Evolutionary conservation across 1,284 basidiomycete genomes (phyloP).

Genomic region (Inonotus obliquus): DNA sequence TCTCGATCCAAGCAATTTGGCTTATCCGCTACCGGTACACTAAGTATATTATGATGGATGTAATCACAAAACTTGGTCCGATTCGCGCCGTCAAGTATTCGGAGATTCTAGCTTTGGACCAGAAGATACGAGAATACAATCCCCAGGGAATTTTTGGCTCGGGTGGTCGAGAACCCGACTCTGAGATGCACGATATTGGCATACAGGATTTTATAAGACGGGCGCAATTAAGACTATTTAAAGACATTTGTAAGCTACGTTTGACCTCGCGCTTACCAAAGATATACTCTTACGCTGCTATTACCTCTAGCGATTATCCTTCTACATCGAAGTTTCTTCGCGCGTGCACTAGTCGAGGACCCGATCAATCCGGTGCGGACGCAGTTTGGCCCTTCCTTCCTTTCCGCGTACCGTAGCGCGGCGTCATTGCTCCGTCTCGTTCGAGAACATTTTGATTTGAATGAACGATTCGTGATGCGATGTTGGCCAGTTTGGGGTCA

Average conservation of each 20-base stretch:
- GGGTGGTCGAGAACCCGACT: neutral
- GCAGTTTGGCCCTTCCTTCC: conserved; percentile 20
- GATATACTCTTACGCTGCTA: neutral
- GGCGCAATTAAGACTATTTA: neutral
- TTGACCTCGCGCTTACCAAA: neutral
- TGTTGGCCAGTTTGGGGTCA: conserved; percentile 16
- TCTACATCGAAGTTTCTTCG: conserved; percentile 20
- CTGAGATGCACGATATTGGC: neutral
- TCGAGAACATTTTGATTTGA: neutral
- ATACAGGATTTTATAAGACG: neutral
- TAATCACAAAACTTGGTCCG: conserved; percentile 4
- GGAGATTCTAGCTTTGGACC: conserved; percentile 14
- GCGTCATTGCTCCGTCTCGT: conserved; percentile 6
- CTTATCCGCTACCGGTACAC: neutral
- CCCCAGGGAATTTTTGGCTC: neutral
- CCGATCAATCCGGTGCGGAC: conserved; percentile 20
- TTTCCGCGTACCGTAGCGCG: conserved; percentile 20
- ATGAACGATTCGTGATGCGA: conserved; percentile 3
- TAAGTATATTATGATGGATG: conserved; percentile 1
- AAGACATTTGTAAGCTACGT: neutral
- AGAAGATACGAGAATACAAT: conserved; percentile 13
- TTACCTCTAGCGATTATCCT: conserved; percentile 6
- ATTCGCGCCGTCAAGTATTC: conserved; percentile 15
- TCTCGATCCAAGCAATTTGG: neutral
- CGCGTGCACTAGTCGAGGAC: conserved; percentile 17